Percentiles rank a stretch among this genome's conserved stretches.
Conservation (phyloP, 2,329 filamentous ascomycete species). For the Talaromyces sp. region DNA sequence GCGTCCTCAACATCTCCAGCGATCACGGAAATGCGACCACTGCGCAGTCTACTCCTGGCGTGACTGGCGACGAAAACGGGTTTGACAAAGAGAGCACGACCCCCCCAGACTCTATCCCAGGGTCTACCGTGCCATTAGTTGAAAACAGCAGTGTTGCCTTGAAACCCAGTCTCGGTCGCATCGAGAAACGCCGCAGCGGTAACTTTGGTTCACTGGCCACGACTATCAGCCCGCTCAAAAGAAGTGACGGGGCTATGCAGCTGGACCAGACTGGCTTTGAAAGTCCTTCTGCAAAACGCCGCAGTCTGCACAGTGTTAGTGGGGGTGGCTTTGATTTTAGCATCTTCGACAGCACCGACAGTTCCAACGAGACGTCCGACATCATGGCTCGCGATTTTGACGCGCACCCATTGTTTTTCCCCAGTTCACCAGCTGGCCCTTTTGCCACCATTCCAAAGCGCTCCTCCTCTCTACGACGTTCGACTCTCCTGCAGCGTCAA, state of each 20-base stretch:
- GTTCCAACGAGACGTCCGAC: conserved; percentile 18
- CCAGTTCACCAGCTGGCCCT: conserved; percentile 41
- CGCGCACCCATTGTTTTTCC: conserved; percentile 21
- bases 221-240: conserved; percentile 80
- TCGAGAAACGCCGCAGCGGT: conserved; percentile 48
- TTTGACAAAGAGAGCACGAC: conserved; percentile 2
- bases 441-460: conserved; percentile 60
- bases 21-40: conserved; percentile 67
- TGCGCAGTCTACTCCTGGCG: conserved; percentile 36
- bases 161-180: conserved; percentile 38
- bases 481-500: conserved; percentile 80
- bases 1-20: conserved; percentile 65
- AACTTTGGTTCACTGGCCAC: conserved; percentile 49
- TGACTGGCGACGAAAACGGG: conserved; percentile 44
- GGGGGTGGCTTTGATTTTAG: conserved; percentile 59
- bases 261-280: conserved; percentile 72
- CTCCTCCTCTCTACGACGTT: conserved; percentile 75
- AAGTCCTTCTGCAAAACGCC: conserved; percentile 84
- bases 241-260: conserved; percentile 85
- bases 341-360: conserved; percentile 61
- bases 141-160: conserved; percentile 34
- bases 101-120: conserved; percentile 1
- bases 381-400: conserved; percentile 25
- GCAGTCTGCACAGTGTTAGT: conserved; percentile 75
- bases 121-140: conserved; percentile 14